Base-by-base conservation (phyloP, 1,284 basidiomycete species). In the Bondarzewia mesenterica region DNA sequence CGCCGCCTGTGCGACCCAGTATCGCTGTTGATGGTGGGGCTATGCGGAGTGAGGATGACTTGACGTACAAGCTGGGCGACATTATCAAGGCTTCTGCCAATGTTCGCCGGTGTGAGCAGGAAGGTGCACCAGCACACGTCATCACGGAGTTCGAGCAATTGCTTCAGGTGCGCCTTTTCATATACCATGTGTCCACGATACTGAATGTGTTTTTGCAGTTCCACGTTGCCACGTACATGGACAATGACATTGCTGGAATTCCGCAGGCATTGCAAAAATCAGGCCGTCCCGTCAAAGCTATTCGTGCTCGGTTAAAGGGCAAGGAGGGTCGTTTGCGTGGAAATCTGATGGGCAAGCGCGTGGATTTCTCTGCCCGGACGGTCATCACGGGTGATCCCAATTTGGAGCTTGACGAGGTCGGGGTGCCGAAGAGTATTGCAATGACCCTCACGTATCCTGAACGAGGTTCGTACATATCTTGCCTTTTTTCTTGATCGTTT, bases 311-410 rank as follows among this genome's bases (percentile, higher is more conserved):
- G 54, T 77, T 99, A 50, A 99, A 99, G 78, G 96, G 96, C 51
- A 99, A 99, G 67, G 96, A 99, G 67, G 96, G 96, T 41, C 91
- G 96, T 63, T 77, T 99, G 47, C 85, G 96, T 69, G 96, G 96
- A 35, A 99, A 99, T 67, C 66, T 99, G 66, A 99, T 99, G 96
- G 96, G 96, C 45, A 99, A 99, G 70, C 93, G 96, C 71, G 96
- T 99, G 51, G 95, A 99, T 65, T 99, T 99, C 65, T 99, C 96
- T 1, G 96, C 96, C 0, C 90, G 96, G 58, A 99, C 96, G 20
- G 96, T 99, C 63, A 99, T 99, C 63, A 98, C 96, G 5, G 96
- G 96, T 66, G 96, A 99, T 68, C 96, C 96, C 5, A 98, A 99
- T 66, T 65, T 99, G 53, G 88, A 96, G 62, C 71, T 99, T 55